These are phyloP conservation scores for Zoysia matrella DNA, from an alignment of 202 grass and related monocot species.

Conservation along the genomic window DNA sequence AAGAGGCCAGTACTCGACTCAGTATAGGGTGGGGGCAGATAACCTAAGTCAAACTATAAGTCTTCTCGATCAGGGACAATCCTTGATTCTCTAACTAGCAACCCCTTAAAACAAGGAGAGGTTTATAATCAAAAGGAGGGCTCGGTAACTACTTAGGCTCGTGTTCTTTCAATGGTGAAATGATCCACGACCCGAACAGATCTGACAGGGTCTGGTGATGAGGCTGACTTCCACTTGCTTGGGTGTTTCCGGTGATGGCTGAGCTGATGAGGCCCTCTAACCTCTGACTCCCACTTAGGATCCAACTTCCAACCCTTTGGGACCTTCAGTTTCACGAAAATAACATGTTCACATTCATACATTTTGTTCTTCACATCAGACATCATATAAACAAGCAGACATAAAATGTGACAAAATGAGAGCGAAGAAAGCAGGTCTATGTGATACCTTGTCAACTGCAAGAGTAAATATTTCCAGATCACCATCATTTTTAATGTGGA, in stretches of 20 bases:
- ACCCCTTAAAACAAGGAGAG: not conserved
- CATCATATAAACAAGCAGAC: conserved; percentile 1
- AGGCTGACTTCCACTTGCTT: conserved; percentile 87
- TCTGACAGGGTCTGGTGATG: conserved; percentile 67
- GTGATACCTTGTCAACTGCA: conserved; percentile 91
- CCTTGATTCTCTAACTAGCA: conserved; percentile 10
- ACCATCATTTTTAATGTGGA: conserved; percentile 78
- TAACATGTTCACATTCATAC: conserved; percentile 7
- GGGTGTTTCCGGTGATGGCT: conserved; percentile 71
- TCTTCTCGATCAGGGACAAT: conserved; percentile 15
- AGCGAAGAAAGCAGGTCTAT: conserved; percentile 32
- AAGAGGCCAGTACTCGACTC: not conserved
- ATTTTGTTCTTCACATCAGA: conserved; percentile 3
- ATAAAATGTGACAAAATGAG: not conserved
- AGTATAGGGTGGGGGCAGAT: not conserved
- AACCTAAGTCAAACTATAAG: conserved; percentile 24
- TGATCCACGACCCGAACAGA: conserved; percentile 78
- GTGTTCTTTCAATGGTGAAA: conserved; percentile 76
- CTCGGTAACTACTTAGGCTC: conserved; percentile 9
- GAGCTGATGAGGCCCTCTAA: conserved; percentile 57
- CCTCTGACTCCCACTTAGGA: conserved; percentile 83
- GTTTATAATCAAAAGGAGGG: conserved; percentile 36
- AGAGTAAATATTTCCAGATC: conserved; percentile 91
- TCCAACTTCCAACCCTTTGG: conserved; percentile 95
- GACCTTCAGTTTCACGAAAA: conserved; percentile 57